Percentiles rank a stretch among this genome's conserved stretches.
Evolutionary conservation across 2,329 filamentous ascomycete species (phyloP).

Genomic region (Colletotrichum tamarilloi): DNA sequence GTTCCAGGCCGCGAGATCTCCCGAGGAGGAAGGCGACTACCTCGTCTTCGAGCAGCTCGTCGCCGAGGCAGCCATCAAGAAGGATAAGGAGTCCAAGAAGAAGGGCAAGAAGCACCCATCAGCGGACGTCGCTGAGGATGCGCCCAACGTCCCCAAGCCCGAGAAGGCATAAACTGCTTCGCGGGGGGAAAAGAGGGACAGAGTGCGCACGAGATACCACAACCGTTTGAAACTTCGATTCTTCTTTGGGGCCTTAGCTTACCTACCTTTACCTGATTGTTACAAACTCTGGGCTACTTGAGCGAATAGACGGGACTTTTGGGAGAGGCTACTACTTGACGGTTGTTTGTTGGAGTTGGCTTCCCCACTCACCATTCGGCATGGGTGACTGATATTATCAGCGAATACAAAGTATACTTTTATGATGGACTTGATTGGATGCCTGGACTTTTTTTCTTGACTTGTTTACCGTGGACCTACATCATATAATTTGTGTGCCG

Average conservation of each 20-base stretch:
- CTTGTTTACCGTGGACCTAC: too few relatives aligned
- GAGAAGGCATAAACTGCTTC: slow-evolving; percentile 19
- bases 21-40: slow-evolving; percentile 97
- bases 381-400: neutral
- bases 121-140: slow-evolving; percentile 41
- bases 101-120: slow-evolving; percentile 66
- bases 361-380: neutral
- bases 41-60: slow-evolving; percentile 99
- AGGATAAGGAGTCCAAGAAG: slow-evolving; percentile 84
- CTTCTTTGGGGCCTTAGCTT: neutral
- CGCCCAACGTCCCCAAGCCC: slow-evolving; percentile 40
- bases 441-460: too few relatives aligned
- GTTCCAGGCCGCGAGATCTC: slow-evolving; percentile 81
- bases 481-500: too few relatives aligned
- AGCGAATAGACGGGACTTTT: slow-evolving; percentile 9
- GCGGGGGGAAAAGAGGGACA: neutral
- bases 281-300: neutral
- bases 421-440: neutral
- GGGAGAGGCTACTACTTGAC: slow-evolving; percentile 2
- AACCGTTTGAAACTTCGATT: slow-evolving; percentile 1
- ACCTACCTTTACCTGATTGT: neutral
- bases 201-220: slow-evolving; percentile 11
- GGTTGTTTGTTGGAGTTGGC: neutral
- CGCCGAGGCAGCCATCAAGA: slow-evolving; percentile 95
- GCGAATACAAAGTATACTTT: neutral